These are phyloP conservation scores for Cicer bijugum DNA, from an alignment of 306 rosid species.

Conservation along the genomic window DNA sequence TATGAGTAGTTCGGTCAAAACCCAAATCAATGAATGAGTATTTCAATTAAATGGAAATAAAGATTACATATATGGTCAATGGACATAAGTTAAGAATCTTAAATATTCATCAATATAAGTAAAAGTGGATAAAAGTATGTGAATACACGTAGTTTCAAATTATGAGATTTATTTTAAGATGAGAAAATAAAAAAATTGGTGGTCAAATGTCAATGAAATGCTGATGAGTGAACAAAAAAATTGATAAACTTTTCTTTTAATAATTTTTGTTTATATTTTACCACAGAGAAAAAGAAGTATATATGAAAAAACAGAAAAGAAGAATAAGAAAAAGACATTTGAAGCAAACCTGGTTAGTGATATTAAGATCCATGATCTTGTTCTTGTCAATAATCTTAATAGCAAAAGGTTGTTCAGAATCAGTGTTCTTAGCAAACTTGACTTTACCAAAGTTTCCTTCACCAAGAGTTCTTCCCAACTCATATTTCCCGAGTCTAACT, in stretches of 20 bases:
- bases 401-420: slow-evolving; percentile 66
- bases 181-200: no score
- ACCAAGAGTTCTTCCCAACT: slow-evolving; percentile 76
- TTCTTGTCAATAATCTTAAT: slow-evolving; percentile 80
- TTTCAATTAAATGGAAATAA: neutral
- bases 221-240: neutral
- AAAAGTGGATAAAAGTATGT: no score
- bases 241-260: neutral
- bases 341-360: slow-evolving; percentile 68
- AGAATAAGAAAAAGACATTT: neutral
- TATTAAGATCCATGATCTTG: slow-evolving; percentile 61
- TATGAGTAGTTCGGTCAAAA: no score
- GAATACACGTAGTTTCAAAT: no score
- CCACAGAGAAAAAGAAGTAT: neutral
- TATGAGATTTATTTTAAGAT: no score
- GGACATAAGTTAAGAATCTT: neutral
- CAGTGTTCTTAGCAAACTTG: slow-evolving; percentile 65
- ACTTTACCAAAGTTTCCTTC: slow-evolving; percentile 95
- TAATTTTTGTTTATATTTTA: no score
- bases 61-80: neutral
- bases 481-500: slow-evolving; percentile 76
- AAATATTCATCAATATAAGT: neutral
- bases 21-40: neutral
- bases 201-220: neutral
- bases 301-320: neutral